Conservation (phyloP, 1,139 yeast genomes). For the Taphrina deformans region DNA sequence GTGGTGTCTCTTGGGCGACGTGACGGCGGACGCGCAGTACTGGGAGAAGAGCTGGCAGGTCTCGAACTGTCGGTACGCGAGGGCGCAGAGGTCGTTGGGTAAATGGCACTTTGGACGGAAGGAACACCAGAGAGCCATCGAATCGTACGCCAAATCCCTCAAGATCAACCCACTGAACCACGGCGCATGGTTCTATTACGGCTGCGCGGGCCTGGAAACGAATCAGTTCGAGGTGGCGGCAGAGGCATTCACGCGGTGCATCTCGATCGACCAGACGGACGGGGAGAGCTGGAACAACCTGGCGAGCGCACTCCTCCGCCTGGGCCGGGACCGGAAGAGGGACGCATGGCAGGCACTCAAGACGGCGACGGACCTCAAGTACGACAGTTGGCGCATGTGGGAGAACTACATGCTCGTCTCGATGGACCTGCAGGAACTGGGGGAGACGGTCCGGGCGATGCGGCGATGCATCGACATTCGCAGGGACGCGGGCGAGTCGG, state of each 20-base stretch:
- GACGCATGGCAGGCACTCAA: conserved; percentile 40
- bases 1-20: conserved; percentile 80
- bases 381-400: conserved; percentile 84
- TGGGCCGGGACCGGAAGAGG: conserved; percentile 39
- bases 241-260: conserved; percentile 91
- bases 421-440: conserved; percentile 78
- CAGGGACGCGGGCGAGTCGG: conserved; percentile 60
- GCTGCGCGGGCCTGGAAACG: conserved; percentile 81
- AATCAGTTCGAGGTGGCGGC: conserved; percentile 75
- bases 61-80: conserved; percentile 63
- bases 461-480: conserved; percentile 60
- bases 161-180: conserved; percentile 71
- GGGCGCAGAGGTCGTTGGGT: conserved; percentile 83
- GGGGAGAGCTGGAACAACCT: conserved; percentile 93
- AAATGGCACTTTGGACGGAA: conserved; percentile 61
- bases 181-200: conserved; percentile 90
- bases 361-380: conserved; percentile 42
- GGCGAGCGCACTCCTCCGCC: conserved; percentile 71
- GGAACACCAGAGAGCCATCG: conserved; percentile 59
- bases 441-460: conserved; percentile 75
- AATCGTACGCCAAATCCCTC: conserved; percentile 73
- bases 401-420: conserved; percentile 85
- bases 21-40: conserved; percentile 68
- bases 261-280: conserved; percentile 77
- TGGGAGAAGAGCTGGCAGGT: conserved; percentile 90